Base-by-base conservation (phyloP, 2,329 filamentous ascomycete species). In the Fusarium hostae region DNA sequence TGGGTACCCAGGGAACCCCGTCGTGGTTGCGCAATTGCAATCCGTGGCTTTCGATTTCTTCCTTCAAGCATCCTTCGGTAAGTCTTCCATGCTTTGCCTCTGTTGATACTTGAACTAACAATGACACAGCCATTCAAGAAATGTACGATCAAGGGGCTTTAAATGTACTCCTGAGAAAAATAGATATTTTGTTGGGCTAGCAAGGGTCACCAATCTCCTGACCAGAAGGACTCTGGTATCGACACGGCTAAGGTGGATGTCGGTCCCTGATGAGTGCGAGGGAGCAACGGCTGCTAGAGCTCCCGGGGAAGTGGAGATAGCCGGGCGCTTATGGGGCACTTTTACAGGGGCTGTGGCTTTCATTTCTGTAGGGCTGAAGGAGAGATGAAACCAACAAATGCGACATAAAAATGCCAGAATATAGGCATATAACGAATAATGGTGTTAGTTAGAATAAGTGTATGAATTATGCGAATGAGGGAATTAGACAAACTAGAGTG, bases 321-420 rank as follows among this genome's bases (percentile, higher is more conserved):
- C 15, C 34, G 43, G 41, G 58, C 28, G 65, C 51, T 59, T 60
- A 45, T 50, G 54, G 61, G 55, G 62, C 41, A 32, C n/a, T 15
- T 26, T 40, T 59, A 35, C 59, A 30, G 24, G 64, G 43, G 40
- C 24, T 26, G 13, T 24, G 45, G 24, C 47, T 37, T 45, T 57
- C 40, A 66, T 66, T 28, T 58, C 44, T 48, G 47, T 66, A 66
- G 64, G 63, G 63, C 63, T 66, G 63, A 65, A 50, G 45, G 22
- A 43, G 59, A 43, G n/a, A 24, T 58, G 59, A 44, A 45, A 43
- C 40, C 22, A 47, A 28, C 37, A 43, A 54, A 43, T 48, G 20
- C 15, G 30, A 30, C 34, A 44, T 34, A 24, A 28, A 28, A 32
- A 26, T 32, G 37, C 9, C 44, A 61, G 28, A 22, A 24, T 15